Conservation (phyloP, 495 filamentous ascomycete species). For the Trichodelitschia bisporula region DNA sequence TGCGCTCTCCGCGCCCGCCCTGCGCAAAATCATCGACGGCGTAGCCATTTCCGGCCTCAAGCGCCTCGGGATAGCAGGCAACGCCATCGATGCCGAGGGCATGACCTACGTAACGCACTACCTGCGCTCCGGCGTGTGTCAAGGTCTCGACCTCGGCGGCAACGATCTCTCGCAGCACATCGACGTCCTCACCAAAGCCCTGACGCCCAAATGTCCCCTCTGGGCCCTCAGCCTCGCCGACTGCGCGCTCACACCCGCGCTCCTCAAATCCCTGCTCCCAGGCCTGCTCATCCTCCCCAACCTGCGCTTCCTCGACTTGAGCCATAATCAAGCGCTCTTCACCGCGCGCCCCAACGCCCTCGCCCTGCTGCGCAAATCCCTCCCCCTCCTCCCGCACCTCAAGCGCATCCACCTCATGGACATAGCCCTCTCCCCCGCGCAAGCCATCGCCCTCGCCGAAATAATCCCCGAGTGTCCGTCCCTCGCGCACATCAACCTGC, state of each 20-base stretch:
- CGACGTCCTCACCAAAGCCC: slow-evolving; percentile 30
- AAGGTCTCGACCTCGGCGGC: slow-evolving; percentile 84
- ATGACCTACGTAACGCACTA: slow-evolving; percentile 53
- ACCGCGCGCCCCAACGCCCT: slow-evolving; percentile 48
- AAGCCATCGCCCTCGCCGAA: slow-evolving; percentile 74
- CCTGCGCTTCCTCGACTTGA: slow-evolving; percentile 76
- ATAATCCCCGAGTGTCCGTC: slow-evolving; percentile 64
- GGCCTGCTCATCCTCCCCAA: slow-evolving; percentile 42
- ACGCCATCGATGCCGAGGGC: slow-evolving; percentile 45
- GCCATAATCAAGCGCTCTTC: slow-evolving; percentile 69
- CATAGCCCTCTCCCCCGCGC: slow-evolving; percentile 63
- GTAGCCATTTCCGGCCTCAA: slow-evolving; percentile 45
- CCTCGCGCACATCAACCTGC: slow-evolving; percentile 65
- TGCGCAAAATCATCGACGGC: slow-evolving; percentile 52
- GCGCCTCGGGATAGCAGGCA: slow-evolving; percentile 62
- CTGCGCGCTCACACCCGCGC: slow-evolving; percentile 50
- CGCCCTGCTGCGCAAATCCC: slow-evolving; percentile 49
- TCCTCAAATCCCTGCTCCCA: slow-evolving; percentile 52
- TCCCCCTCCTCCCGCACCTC: slow-evolving; percentile 55
- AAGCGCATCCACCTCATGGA: slow-evolving; percentile 76
- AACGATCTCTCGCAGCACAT: slow-evolving; percentile 55
- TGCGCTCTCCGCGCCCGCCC: slow-evolving; percentile 38
- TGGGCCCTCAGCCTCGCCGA: slow-evolving; percentile 73
- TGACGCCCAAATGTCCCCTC: slow-evolving; percentile 22
- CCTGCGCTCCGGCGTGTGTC: slow-evolving; percentile 46